phyloP scores from a whole-genome alignment of 148 eudicot genomes.

The Rhododendron henanense region DNA sequence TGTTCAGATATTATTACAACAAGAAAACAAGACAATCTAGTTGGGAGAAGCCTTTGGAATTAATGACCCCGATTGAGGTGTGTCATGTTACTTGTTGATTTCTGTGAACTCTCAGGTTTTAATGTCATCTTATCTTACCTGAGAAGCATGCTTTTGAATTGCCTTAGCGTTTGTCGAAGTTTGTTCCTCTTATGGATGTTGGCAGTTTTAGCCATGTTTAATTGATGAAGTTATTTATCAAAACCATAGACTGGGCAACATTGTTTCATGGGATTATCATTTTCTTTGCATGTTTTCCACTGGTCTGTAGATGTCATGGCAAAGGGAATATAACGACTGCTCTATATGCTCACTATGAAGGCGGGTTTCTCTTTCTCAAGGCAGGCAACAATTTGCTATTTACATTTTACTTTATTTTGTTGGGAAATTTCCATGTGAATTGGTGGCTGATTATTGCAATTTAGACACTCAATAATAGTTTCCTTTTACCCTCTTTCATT shows the following conservation, averaged over 20 bases:
- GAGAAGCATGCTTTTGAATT: slow-evolving; percentile 20
- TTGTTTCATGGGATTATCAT: slow-evolving; percentile 62
- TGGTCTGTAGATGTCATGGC: slow-evolving; percentile 92
- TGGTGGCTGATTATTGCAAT: slow-evolving; percentile 12
- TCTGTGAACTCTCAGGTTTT: slow-evolving; percentile 2
- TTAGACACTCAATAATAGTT: neutral
- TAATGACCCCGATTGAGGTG: slow-evolving; percentile 98
- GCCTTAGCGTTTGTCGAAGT: slow-evolving; percentile 3
- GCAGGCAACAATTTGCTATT: slow-evolving; percentile 79
- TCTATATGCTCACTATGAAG: slow-evolving; percentile 75
- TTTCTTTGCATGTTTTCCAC: slow-evolving; percentile 83
- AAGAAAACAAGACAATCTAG: slow-evolving; percentile 87
- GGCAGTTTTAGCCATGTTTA: slow-evolving; percentile 24
- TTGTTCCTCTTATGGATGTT: slow-evolving; percentile 22
- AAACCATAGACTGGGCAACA: slow-evolving; percentile 24
- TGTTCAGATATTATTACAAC: slow-evolving; percentile 83
- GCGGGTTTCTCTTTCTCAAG: slow-evolving; percentile 74
- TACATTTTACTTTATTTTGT: slow-evolving; percentile 39
- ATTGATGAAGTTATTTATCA: slow-evolving; percentile 20
- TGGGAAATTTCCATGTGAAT: slow-evolving; percentile 18
- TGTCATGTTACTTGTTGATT: slow-evolving; percentile 22
- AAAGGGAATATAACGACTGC: slow-evolving; percentile 69
- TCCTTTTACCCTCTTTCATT: neutral
- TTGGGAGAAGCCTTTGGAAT: slow-evolving; percentile 96
- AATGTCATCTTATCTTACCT: slow-evolving; percentile 5